phyloP scores from a whole-genome alignment of 192 early-diverging fungal species.

The Coemansia sp. region DNA sequence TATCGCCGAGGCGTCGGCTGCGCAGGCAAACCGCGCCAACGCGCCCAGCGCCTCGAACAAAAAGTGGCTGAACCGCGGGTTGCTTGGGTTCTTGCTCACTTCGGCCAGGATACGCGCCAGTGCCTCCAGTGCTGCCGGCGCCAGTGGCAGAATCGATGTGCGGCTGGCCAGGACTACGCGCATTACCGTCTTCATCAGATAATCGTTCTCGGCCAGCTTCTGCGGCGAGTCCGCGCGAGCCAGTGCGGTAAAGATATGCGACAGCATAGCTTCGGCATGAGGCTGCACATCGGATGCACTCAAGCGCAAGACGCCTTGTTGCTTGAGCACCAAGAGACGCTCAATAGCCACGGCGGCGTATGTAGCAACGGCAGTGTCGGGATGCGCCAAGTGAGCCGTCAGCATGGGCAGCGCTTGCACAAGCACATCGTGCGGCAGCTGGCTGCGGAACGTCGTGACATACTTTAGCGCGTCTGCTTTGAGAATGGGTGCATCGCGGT shows the following conservation, averaged over 20 bases:
- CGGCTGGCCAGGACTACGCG: constrained; percentile 78
- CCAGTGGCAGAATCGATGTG: constrained; percentile 70
- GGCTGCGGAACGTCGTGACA: constrained; percentile 88
- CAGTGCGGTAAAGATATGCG: constrained; percentile 74
- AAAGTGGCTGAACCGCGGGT: constrained; percentile 97
- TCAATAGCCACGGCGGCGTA: constrained; percentile 92
- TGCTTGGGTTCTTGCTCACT: constrained; percentile 93
- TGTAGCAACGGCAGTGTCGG: constrained; percentile 82
- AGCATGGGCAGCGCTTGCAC: constrained; percentile 74
- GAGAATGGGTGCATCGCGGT: constrained; percentile 76
- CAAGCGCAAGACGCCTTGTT: constrained; percentile 59
- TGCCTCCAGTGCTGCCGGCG: constrained; percentile 68
- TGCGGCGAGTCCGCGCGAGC: constrained; percentile 77
- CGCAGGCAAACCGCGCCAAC: constrained; percentile 81
- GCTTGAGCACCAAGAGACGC: constrained; percentile 81
- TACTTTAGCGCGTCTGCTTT: constrained; percentile 96
- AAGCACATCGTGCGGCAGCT: constrained; percentile 82
- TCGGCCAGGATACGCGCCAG: constrained; percentile 76
- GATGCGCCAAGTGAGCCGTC: constrained; percentile 75
- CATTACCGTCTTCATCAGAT: constrained; percentile 90
- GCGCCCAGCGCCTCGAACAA: constrained; percentile 91
- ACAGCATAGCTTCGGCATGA: constrained; percentile 66
- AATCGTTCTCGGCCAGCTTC: constrained; percentile 96
- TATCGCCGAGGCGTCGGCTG: constrained; percentile 64
- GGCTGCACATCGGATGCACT: constrained; percentile 68